Percentiles rank a stretch among this genome's conserved stretches.
These are phyloP conservation scores for Trichoderma sp. DNA, from an alignment of 2,329 filamentous ascomycete genomes.

Conservation along the genomic window DNA sequence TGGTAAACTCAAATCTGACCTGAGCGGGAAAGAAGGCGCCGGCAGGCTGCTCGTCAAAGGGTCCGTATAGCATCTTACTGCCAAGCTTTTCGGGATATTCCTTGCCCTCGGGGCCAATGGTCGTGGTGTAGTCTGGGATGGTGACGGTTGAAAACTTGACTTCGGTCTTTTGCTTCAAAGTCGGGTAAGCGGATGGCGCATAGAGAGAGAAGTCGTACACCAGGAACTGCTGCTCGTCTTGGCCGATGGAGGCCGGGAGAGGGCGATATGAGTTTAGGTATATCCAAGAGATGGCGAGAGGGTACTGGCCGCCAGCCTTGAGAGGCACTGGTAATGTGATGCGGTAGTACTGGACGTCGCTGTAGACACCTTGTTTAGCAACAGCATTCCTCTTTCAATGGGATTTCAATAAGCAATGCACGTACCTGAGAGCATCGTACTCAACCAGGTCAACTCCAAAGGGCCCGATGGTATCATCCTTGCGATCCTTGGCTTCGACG, in stretches of 20 bases:
- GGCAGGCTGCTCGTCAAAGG: constrained; percentile 78
- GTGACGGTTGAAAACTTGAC: constrained; percentile 78
- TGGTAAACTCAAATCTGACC: constrained; percentile 93
- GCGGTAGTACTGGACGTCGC: constrained; percentile 76
- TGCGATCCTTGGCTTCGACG: constrained; percentile 90
- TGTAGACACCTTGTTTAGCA: constrained; percentile 34
- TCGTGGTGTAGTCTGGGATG: constrained; percentile 80
- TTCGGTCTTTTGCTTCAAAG: constrained; percentile 94
- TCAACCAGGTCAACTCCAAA: constrained; percentile 70
- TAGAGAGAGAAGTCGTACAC: constrained; percentile 84
- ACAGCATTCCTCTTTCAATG: not conserved
- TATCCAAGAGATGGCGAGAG: constrained; percentile 82
- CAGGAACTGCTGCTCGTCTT: constrained; percentile 83
- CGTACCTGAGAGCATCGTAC: constrained; percentile 57
- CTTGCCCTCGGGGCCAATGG: constrained; percentile 59
- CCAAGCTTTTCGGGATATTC: constrained; percentile 76
- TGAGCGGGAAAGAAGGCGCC: constrained; percentile 68
- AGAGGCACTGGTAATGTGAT: constrained; percentile 76
- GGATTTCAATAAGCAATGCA: not conserved
- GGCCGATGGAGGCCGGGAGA: constrained; percentile 77
- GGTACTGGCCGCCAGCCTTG: constrained; percentile 72
- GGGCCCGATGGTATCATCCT: constrained; percentile 62
- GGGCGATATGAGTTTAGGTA: constrained; percentile 75
- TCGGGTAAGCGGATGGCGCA: constrained; percentile 76
- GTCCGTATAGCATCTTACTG: constrained; percentile 82